phyloP scores from a whole-genome alignment of 176 grass and related monocot genomes.

The Avena sativa region DNA sequence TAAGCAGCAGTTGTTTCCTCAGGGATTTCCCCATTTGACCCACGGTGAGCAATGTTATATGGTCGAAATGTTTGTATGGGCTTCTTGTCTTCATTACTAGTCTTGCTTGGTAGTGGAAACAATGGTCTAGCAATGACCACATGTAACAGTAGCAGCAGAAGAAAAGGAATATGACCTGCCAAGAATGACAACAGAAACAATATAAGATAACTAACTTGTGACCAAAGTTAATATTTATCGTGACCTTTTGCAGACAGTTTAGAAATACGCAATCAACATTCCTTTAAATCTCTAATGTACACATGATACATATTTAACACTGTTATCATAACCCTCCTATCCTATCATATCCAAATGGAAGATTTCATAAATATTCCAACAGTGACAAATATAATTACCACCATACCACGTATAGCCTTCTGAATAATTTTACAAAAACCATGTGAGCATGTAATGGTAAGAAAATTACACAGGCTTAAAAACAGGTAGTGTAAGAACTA shows the following conservation, averaged over 20 bases:
- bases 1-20: slow-evolving; percentile 93
- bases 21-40: slow-evolving; percentile 97
- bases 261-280: neutral
- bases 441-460: slow-evolving; percentile 6
- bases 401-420: neutral
- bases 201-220: neutral
- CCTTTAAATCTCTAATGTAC: neutral
- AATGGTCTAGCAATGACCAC: slow-evolving; percentile 57
- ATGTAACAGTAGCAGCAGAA: slow-evolving; percentile 56
- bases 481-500: neutral
- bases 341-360: neutral
- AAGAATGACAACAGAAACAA: slow-evolving; percentile 27
- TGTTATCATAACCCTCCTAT: neutral
- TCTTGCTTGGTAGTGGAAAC: slow-evolving; percentile 78
- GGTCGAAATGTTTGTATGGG: slow-evolving; percentile 79
- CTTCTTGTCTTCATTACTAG: slow-evolving; percentile 49
- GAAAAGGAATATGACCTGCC: slow-evolving; percentile 61
- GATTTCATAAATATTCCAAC: neutral
- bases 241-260: neutral
- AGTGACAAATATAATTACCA: neutral
- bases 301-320: neutral
- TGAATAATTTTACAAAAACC: neutral
- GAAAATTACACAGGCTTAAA: slow-evolving; percentile 9
- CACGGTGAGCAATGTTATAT: slow-evolving; percentile 97
- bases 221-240: neutral